Evolutionary conservation across 169 alveolate genomes (phyloP).

Genomic region (Perkinsus chesapeaki): DNA sequence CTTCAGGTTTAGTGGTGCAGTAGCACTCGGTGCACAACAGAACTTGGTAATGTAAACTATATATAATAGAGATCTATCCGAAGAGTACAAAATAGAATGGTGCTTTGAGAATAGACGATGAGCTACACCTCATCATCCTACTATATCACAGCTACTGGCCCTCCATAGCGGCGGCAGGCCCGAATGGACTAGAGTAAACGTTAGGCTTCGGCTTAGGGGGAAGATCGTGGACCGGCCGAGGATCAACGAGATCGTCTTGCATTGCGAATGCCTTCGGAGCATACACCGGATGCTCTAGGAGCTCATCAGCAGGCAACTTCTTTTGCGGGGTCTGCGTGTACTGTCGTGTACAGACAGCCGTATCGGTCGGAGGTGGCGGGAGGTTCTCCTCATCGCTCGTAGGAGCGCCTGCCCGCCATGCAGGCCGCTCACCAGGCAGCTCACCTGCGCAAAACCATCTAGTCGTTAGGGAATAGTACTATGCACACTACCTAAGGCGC

Average conservation of each 20-base stretch:
- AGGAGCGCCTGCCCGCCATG: not conserved
- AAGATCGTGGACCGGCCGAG: not conserved
- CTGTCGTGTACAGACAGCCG: not conserved
- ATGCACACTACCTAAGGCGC: not conserved
- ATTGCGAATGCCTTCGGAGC: not conserved
- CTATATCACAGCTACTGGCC: no score
- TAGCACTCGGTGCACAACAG: no score
- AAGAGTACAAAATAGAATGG: no score
- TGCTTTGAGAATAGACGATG: no score
- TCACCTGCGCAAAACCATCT: not conserved
- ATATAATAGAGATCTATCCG: no score
- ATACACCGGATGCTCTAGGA: not conserved
- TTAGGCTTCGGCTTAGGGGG: not conserved
- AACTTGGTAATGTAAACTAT: no score
- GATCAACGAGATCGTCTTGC: not conserved
- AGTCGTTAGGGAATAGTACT: not conserved
- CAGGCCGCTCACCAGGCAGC: not conserved
- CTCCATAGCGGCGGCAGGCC: no score
- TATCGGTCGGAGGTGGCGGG: not conserved
- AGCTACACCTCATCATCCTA: no score
- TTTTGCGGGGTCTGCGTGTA: not conserved
- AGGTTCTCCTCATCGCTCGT: not conserved
- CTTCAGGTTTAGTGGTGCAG: no score
- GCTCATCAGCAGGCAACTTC: not conserved
- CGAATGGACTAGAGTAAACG: not conserved